phyloP scores from a whole-genome alignment of 108 stramenopile genomes.

The Pseudonitzschia pungens region DNA sequence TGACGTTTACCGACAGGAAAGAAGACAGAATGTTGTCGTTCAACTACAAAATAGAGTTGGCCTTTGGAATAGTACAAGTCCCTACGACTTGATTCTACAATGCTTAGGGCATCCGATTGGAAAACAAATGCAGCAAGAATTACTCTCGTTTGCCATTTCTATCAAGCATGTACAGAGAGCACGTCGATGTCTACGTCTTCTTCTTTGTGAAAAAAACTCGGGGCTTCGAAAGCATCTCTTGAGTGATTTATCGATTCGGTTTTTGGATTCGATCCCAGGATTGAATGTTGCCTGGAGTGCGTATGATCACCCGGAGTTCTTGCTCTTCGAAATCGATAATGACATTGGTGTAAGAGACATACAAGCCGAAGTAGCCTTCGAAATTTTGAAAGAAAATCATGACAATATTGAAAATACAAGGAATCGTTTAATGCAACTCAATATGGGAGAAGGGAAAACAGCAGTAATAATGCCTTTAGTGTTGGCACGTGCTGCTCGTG shows the following conservation, averaged over 20 bases:
- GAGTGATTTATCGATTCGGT: constrained; percentile 3
- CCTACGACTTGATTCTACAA: background rate
- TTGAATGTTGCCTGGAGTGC: background rate
- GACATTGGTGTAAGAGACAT: constrained; percentile 4
- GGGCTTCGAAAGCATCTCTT: background rate
- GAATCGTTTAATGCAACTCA: background rate
- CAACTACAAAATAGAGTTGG: background rate
- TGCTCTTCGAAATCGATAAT: constrained; percentile 4
- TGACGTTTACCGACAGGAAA: background rate
- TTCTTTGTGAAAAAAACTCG: background rate
- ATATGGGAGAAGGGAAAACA: constrained; percentile 8
- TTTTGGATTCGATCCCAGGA: background rate
- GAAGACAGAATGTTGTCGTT: background rate
- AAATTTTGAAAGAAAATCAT: background rate
- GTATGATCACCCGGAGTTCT: background rate
- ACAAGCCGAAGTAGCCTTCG: constrained; percentile 1
- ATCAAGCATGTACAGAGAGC: constrained; percentile 1
- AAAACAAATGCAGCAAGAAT: background rate
- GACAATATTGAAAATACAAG: background rate
- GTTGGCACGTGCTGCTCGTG: constrained; percentile 1
- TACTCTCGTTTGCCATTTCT: background rate
- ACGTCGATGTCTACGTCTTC: background rate
- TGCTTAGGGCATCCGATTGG: background rate
- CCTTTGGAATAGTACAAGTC: background rate
- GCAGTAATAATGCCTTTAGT: constrained; percentile 5